phyloP scores from a whole-genome alignment of 2,329 filamentous ascomycete species.

The Reticulascus tulasneorum region DNA sequence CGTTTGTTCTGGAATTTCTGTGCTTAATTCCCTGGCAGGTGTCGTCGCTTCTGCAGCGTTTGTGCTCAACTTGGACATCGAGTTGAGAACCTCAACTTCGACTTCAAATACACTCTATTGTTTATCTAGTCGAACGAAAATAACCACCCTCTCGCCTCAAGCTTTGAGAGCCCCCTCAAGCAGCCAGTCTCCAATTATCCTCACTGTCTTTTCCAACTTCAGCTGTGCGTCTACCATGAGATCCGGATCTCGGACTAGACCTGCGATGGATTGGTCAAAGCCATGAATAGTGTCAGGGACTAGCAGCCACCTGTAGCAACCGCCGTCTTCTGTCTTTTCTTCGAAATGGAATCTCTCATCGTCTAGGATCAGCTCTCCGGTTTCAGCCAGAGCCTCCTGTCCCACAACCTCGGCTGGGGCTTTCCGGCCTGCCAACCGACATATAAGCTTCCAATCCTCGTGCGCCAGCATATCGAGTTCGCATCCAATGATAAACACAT shows the following conservation, averaged over 20 bases:
- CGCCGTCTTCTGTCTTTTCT: constrained; percentile 12
- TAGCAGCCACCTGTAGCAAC: constrained; percentile 24
- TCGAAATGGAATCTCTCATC: constrained; percentile 26
- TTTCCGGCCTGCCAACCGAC: constrained; percentile 26
- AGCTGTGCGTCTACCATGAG: constrained; percentile 18
- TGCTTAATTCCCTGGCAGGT: too few species aligned
- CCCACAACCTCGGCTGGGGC: constrained; percentile 25
- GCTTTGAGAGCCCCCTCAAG: constrained; percentile 10
- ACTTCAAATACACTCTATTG: too few species aligned
- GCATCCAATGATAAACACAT: constrained; percentile 32
- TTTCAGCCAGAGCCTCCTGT: constrained; percentile 15
- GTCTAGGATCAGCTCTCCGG: constrained; percentile 18
- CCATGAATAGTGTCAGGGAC: constrained; percentile 27
- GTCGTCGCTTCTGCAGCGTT: too few species aligned
- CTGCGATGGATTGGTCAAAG: constrained; percentile 21
- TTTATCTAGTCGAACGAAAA: too few species aligned
- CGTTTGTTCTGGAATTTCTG: too few species aligned
- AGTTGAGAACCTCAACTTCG: too few species aligned
- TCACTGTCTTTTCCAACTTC: constrained; percentile 21
- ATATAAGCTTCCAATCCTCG: constrained; percentile 36
- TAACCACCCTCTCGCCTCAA: too few species aligned
- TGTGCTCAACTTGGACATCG: too few species aligned
- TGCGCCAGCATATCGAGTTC: constrained; percentile 34
- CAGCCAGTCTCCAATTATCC: constrained; percentile 22
- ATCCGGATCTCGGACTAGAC: constrained; percentile 15